A percentile compares a stretch with the other conserved stretches of the same genome.
Evolutionary conservation across 371 early-diverging fungal species (phyloP).

Genomic region (Mucor lusitanicus): DNA sequence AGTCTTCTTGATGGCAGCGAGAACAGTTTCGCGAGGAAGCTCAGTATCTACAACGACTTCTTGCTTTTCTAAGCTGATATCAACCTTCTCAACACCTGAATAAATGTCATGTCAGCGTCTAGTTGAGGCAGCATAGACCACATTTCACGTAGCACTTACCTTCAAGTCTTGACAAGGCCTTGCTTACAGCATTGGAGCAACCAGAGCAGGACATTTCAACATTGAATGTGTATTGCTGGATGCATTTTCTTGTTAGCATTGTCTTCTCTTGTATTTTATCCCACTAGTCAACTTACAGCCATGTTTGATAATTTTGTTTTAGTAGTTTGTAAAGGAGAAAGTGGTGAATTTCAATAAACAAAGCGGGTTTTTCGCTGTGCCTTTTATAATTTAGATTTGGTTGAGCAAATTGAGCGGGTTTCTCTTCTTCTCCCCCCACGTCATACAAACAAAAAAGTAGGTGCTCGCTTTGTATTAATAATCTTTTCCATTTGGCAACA

Average conservation of each 20-base stretch:
- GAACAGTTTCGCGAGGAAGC: slow-evolving; percentile 58
- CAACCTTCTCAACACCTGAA: slow-evolving; percentile 57
- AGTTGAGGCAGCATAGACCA: too few relatives aligned
- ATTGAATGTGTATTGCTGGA: slow-evolving; percentile 67
- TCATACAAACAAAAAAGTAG: background rate
- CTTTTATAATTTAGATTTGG: slow-evolving; percentile 1
- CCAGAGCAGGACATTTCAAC: slow-evolving; percentile 86
- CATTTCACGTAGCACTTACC: slow-evolving; percentile 29
- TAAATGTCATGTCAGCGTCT: background rate
- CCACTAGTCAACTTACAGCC: slow-evolving; percentile 10
- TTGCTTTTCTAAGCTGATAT: slow-evolving; percentile 73
- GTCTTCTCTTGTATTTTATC: background rate
- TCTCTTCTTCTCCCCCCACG: background rate
- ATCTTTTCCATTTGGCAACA: background rate
- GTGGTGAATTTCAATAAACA: background rate
- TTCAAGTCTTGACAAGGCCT: slow-evolving; percentile 65
- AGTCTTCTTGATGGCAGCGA: slow-evolving; percentile 75
- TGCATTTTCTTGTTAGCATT: background rate
- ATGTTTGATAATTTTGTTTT: background rate
- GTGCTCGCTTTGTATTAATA: background rate
- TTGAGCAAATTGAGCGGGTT: slow-evolving; percentile 2
- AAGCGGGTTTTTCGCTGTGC: background rate
- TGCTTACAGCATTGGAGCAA: slow-evolving; percentile 78
- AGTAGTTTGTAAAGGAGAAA: slow-evolving; percentile 1
- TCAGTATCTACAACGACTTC: slow-evolving; percentile 57